Percentiles rank a stretch among this genome's conserved stretches.
These are phyloP conservation scores for Candida multigemmis DNA, from an alignment of 805 yeast species.

Conservation along the genomic window DNA sequence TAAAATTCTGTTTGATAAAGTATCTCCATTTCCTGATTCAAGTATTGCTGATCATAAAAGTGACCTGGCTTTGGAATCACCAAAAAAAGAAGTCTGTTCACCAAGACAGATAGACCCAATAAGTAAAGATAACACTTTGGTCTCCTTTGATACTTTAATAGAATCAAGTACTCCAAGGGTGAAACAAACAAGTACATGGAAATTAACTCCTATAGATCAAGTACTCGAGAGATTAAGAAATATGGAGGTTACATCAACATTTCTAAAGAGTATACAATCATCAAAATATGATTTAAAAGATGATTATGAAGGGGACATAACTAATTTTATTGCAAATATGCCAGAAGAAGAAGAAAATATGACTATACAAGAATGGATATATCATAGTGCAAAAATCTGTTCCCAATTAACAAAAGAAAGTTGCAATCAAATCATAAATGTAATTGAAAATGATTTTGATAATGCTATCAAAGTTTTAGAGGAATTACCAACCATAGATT, in stretches of 20 bases:
- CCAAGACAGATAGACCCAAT: no score
- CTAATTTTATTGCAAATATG: conserved; percentile 57
- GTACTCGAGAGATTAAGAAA: conserved; percentile 12
- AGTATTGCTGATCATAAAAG: no score
- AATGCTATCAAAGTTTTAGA: conserved; percentile 32
- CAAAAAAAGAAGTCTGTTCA: no score
- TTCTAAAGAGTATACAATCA: conserved; percentile 20
- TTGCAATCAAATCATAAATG: conserved; percentile 37
- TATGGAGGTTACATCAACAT: conserved; percentile 27
- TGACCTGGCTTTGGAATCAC: no score
- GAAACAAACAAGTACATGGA: no score
- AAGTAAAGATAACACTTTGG: no score
- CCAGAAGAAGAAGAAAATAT: conserved; percentile 61
- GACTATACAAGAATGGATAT: conserved; percentile 67
- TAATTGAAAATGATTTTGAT: conserved; percentile 39
- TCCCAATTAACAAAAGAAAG: conserved; percentile 37
- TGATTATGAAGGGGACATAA: conserved; percentile 58
- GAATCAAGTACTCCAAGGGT: no score
- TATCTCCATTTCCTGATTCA: no score
- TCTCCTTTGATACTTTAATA: no score
- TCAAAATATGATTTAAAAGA: conserved; percentile 39
- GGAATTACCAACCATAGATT: conserved; percentile 7
- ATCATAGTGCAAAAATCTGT: conserved; percentile 46
- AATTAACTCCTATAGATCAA: no score
- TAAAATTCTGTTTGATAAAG: no score